Percentiles rank a stretch among this genome's conserved stretches.
phyloP scores from a whole-genome alignment of 2,329 filamentous ascomycete genomes.

The Aureobasidium mangrovei region DNA sequence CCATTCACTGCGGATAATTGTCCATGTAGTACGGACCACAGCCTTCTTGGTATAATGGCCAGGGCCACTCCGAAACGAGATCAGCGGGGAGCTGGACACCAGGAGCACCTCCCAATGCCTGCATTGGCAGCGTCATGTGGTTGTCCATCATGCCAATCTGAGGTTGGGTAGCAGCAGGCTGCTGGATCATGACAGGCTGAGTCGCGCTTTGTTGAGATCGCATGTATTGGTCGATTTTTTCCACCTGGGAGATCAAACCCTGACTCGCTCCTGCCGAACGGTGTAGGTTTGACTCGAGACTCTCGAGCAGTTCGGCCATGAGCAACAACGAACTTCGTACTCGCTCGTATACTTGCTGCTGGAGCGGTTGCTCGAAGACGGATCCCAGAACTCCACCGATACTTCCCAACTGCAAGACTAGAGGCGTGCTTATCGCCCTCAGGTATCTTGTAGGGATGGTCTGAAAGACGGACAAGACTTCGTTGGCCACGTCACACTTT shows the following conservation, averaged over 20 bases:
- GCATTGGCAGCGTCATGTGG: not conserved
- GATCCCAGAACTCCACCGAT: constrained; percentile 43
- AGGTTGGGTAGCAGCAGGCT: not conserved
- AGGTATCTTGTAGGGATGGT: constrained; percentile 38
- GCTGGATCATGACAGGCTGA: not conserved
- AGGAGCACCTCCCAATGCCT: not conserved
- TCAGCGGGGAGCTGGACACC: not conserved
- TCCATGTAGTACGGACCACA: not conserved
- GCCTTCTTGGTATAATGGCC: constrained; percentile 4
- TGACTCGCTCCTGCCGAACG: constrained; percentile 32
- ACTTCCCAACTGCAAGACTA: constrained; percentile 42
- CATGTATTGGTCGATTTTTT: constrained; percentile 39
- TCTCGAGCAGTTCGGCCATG: constrained; percentile 40
- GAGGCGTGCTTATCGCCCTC: constrained; percentile 41
- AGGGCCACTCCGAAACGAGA: constrained; percentile 1
- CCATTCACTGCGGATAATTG: not conserved
- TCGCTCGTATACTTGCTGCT: constrained; percentile 33
- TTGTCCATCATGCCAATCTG: not conserved
- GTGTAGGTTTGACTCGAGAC: constrained; percentile 36
- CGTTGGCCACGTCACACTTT: constrained; percentile 39
- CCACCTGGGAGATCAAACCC: constrained; percentile 33
- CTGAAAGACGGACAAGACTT: constrained; percentile 37
- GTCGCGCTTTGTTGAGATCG: constrained; percentile 26
- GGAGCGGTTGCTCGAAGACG: constrained; percentile 37
- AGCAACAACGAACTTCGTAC: constrained; percentile 35